phyloP scores from a whole-genome alignment of 805 yeast species.

The Danielia oregonensis region DNA sequence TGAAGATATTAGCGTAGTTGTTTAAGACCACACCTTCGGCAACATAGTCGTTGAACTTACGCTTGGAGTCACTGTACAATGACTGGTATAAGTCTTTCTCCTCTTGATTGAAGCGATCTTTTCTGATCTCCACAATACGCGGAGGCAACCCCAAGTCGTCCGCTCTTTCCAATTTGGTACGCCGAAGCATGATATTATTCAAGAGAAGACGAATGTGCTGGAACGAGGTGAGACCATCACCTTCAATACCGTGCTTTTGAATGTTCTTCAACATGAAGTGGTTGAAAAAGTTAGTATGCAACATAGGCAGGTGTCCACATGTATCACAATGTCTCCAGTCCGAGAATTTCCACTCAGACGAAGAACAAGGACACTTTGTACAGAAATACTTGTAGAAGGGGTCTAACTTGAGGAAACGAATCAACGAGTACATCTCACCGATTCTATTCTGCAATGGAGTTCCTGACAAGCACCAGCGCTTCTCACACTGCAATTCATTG shows the following conservation, averaged over 20 bases:
- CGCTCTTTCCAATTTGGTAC: constrained; percentile 94
- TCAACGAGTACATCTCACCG: constrained; percentile 92
- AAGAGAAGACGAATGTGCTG: constrained; percentile 69
- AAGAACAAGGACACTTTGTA: constrained; percentile 84
- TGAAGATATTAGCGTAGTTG: constrained; percentile 95
- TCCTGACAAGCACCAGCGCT: constrained; percentile 91
- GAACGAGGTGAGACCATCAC: constrained; percentile 78
- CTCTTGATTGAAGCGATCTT: constrained; percentile 87
- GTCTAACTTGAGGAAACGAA: constrained; percentile 74
- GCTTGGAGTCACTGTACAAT: constrained; percentile 77
- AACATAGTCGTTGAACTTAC: constrained; percentile 88
- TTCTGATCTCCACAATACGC: constrained; percentile 82
- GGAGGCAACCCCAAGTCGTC: constrained; percentile 98
- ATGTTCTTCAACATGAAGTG: constrained; percentile 94
- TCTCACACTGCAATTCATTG: constrained; percentile 62
- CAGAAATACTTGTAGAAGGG: constrained; percentile 92
- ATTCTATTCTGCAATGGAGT: constrained; percentile 95
- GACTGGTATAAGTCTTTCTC: constrained; percentile 91
- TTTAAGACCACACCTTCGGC: constrained; percentile 95
- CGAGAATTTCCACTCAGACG: constrained; percentile 79
- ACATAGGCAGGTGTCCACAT: constrained; percentile 93
- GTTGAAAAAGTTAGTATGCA: constrained; percentile 91
- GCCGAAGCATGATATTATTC: constrained; percentile 80
- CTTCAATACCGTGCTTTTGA: constrained; percentile 77
- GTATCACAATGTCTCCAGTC: constrained; percentile 79